Conservation (phyloP, 495 filamentous ascomycete species). For the Daldinia grandis region DNA sequence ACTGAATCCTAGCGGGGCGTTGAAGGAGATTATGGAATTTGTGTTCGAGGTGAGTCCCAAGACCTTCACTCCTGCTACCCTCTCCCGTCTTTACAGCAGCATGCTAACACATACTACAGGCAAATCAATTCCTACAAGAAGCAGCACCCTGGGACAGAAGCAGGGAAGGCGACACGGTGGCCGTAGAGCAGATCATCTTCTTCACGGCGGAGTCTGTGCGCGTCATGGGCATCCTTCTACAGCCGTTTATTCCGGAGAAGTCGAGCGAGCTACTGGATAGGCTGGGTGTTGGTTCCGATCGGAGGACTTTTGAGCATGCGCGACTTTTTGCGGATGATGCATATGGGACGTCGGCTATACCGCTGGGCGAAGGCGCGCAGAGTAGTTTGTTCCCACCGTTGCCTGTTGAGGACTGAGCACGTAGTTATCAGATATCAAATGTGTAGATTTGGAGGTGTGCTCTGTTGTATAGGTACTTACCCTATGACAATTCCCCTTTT, state of each 20-base stretch:
- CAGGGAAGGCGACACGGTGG: constrained; percentile 24
- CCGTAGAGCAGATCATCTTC: constrained; percentile 64
- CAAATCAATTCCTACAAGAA: constrained; percentile 72
- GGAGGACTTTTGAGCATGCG: constrained; percentile 65
- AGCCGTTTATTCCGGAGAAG: constrained; percentile 91
- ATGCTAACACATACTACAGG: constrained; percentile 56
- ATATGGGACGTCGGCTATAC: constrained; percentile 66
- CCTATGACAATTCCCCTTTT: background rate
- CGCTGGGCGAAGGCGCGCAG: constrained; percentile 57
- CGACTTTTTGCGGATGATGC: constrained; percentile 65
- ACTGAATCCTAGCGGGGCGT: constrained; percentile 68
- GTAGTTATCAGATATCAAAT: background rate
- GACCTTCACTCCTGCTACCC: background rate
- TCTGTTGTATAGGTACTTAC: background rate
- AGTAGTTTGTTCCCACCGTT: constrained; percentile 51
- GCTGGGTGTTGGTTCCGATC: constrained; percentile 72
- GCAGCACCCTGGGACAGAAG: constrained; percentile 49
- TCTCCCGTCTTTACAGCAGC: background rate
- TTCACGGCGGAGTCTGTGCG: constrained; percentile 80
- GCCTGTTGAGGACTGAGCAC: constrained; percentile 43
- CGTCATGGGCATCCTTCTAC: constrained; percentile 81
- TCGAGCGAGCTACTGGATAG: constrained; percentile 75
- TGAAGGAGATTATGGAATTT: constrained; percentile 71
- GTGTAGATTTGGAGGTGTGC: background rate
- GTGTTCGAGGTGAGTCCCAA: constrained; percentile 59